Evolutionary conservation across 331 rosid species (phyloP).

Genomic region (Acacia pycnantha): DNA sequence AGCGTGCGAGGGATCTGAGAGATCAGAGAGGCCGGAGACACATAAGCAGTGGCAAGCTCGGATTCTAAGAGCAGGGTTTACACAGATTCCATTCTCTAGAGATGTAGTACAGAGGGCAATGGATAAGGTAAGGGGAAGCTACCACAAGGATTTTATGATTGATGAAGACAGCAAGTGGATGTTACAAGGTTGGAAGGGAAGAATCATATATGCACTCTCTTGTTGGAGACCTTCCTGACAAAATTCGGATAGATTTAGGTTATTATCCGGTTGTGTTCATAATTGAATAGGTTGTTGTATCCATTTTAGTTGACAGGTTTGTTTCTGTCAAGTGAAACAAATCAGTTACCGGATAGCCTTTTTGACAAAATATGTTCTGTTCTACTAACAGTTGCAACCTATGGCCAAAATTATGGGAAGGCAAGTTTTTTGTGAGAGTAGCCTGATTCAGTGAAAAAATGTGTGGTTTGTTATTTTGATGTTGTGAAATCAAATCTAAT

Average conservation of each 20-base stretch:
- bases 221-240: constrained; percentile 68
- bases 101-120: constrained; percentile 40
- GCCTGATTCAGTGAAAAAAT: not conserved
- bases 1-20: constrained; percentile 83
- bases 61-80: constrained; percentile 67
- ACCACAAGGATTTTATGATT: constrained; percentile 76
- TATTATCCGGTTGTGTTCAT: not conserved
- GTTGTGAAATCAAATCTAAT: not conserved
- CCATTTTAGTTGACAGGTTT: not conserved
- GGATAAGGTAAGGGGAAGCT: constrained; percentile 45
- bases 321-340: not conserved
- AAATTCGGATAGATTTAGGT: constrained; percentile 17
- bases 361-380: not conserved
- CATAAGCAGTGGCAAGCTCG: constrained; percentile 85
- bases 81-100: constrained; percentile 44
- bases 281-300: not conserved
- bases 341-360: not conserved
- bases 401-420: not conserved
- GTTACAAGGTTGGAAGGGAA: constrained; percentile 91
- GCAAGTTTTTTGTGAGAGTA: not conserved
- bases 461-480: not conserved
- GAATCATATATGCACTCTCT: constrained; percentile 68
- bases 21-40: constrained; percentile 89
- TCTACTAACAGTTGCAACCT: not conserved
- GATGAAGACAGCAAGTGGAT: constrained; percentile 76